Percentiles rank a stretch among this genome's conserved stretches.
Conservation (phyloP, 2,329 filamentous ascomycete genomes). For the Rhynchosporium graminicola region DNA sequence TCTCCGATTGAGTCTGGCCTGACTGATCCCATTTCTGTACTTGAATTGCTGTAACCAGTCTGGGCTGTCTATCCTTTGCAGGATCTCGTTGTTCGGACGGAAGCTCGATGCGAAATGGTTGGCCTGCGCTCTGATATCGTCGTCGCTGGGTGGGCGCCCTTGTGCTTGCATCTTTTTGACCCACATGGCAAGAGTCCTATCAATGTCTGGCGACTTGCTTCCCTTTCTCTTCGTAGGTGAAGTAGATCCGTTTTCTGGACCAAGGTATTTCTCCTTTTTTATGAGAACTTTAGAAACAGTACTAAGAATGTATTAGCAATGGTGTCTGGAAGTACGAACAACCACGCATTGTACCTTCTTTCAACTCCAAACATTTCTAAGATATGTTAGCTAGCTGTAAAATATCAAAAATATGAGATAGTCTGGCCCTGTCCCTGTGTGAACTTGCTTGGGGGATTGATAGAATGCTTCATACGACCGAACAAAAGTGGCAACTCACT, state of each 20-base stretch:
- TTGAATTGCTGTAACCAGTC: slow-evolving; percentile 96
- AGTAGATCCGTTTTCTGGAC: slow-evolving; percentile 73
- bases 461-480: background rate
- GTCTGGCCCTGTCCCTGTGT: no score
- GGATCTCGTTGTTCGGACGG: slow-evolving; percentile 65
- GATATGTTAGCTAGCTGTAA: slow-evolving; percentile 40
- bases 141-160: slow-evolving; percentile 72
- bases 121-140: slow-evolving; percentile 83
- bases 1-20: slow-evolving; percentile 51
- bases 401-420: slow-evolving; percentile 6
- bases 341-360: slow-evolving; percentile 70
- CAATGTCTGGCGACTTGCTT: slow-evolving; percentile 80
- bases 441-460: background rate
- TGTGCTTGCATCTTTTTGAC: slow-evolving; percentile 77
- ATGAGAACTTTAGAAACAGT: slow-evolving; percentile 98
- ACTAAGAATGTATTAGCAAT: slow-evolving; percentile 52
- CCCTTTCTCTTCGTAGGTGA: slow-evolving; percentile 86
- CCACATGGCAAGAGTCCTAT: slow-evolving; percentile 87
- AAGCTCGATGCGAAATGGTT: slow-evolving; percentile 76
- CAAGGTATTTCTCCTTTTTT: slow-evolving; percentile 92
- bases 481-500: slow-evolving; percentile 49
- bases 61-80: slow-evolving; percentile 69
- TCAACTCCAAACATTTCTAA: slow-evolving; percentile 90
- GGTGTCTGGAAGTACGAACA: slow-evolving; percentile 14
- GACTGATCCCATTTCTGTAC: slow-evolving; percentile 59